Evolutionary conservation across 768 basidiomycete species (phyloP).

Genomic region (Pleurotus tuber-regium): DNA sequence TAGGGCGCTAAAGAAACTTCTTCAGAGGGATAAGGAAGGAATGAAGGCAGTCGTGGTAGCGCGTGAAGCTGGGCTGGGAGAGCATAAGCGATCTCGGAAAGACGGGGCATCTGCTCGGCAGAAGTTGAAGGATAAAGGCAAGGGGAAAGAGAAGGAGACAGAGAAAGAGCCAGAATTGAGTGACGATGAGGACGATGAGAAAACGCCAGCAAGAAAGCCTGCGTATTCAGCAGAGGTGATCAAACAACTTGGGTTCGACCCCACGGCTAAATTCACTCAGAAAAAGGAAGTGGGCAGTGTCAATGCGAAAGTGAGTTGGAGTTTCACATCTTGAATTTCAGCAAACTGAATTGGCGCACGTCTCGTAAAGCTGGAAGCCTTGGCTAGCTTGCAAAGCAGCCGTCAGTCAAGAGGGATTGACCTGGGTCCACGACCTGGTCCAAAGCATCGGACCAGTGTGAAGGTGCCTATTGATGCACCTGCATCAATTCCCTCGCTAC

Average conservation of each 20-base stretch:
- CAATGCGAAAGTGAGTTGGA: constrained; percentile 53
- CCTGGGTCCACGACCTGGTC: constrained; percentile 64
- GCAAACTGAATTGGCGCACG: background rate
- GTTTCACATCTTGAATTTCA: background rate
- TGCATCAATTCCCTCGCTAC: background rate
- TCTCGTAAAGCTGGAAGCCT: constrained; percentile 45
- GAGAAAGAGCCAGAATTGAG: constrained; percentile 14
- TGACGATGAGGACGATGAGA: constrained; percentile 7
- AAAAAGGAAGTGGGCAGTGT: constrained; percentile 35
- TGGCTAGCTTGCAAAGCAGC: constrained; percentile 51
- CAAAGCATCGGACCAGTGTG: constrained; percentile 62
- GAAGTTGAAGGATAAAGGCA: constrained; percentile 17
- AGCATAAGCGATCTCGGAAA: constrained; percentile 16
- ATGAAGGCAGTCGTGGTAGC: constrained; percentile 62
- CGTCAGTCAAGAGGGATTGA: constrained; percentile 41
- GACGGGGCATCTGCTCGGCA: constrained; percentile 15
- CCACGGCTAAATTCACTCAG: constrained; percentile 54
- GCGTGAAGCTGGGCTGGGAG: constrained; percentile 38
- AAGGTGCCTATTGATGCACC: constrained; percentile 13
- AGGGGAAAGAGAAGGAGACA: constrained; percentile 17
- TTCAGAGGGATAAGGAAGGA: constrained; percentile 66
- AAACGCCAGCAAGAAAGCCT: constrained; percentile 29
- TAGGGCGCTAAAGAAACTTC: constrained; percentile 51
- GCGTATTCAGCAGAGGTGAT: constrained; percentile 68
- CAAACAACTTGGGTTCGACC: constrained; percentile 78